Evolutionary conservation across 176 grass and related monocot genomes (phyloP).

Genomic region (Eragrostis curvula): DNA sequence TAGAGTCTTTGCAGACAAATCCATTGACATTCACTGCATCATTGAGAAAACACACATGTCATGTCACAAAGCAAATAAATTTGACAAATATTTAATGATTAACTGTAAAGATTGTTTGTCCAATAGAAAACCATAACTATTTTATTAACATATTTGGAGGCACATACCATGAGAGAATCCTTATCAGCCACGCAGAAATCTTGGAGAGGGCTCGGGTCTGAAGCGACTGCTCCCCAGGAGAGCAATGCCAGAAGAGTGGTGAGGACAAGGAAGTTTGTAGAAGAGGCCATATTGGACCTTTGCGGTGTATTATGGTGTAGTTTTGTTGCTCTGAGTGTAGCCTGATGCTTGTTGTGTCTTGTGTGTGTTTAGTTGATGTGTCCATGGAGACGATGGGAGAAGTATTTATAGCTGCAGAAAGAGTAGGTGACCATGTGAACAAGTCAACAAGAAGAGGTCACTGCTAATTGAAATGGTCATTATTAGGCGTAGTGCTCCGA

Average conservation of each 20-base stretch:
- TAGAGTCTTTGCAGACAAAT: slow-evolving; percentile 30
- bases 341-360: background rate
- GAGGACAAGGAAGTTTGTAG: background rate
- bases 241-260: background rate
- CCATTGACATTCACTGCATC: slow-evolving; percentile 31
- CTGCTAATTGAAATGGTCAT: background rate
- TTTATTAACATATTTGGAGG: background rate
- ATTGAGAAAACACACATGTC: background rate
- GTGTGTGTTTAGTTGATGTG: background rate
- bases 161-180: slow-evolving; percentile 1
- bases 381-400: background rate
- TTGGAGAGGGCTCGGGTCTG: slow-evolving; percentile 25
- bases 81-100: background rate
- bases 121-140: background rate
- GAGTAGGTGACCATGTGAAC: slow-evolving; percentile 10
- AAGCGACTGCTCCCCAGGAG: slow-evolving; percentile 7
- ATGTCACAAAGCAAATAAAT: background rate
- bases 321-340: background rate
- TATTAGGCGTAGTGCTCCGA: background rate
- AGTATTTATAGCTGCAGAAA: background rate
- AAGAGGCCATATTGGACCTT: slow-evolving; percentile 26
- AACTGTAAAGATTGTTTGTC: too few relatives aligned
- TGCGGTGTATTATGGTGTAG: background rate
- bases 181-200: slow-evolving; percentile 35
- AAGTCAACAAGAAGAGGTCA: background rate